A percentile compares a stretch with the other conserved stretches of the same genome.
These are phyloP conservation scores for Penicillium robsamsonii DNA, from an alignment of 495 filamentous ascomycete species.

Conservation along the genomic window DNA sequence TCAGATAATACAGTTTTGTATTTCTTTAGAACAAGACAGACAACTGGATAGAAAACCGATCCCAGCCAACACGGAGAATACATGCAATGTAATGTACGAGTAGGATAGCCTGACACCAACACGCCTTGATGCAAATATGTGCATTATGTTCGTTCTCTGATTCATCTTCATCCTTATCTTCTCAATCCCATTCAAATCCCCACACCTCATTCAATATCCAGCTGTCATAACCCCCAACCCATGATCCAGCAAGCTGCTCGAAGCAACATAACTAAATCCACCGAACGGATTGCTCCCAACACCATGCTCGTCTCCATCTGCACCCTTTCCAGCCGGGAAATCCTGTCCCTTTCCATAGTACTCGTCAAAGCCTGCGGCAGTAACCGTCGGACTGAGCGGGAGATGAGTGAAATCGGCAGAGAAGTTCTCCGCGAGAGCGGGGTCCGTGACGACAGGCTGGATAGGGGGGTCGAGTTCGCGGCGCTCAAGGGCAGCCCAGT, in stretches of 20 bases:
- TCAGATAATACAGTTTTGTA: background rate
- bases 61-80: background rate
- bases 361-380: conserved; percentile 31
- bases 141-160: background rate
- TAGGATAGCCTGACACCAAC: too few relatives aligned
- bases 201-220: conserved; percentile 23
- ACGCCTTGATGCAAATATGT: background rate
- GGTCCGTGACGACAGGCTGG: conserved; percentile 87
- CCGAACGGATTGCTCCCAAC: conserved; percentile 74
- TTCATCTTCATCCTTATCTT: background rate
- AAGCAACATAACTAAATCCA: conserved; percentile 94
- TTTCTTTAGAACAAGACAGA: background rate
- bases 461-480: conserved; percentile 85
- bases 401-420: conserved; percentile 80
- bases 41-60: background rate
- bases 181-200: background rate
- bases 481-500: conserved; percentile 79
- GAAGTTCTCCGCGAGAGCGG: conserved; percentile 95
- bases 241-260: conserved; percentile 76
- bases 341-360: conserved; percentile 34
- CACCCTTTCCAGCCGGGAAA: background rate
- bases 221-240: conserved; percentile 32
- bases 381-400: conserved; percentile 69
- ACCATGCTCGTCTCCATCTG: conserved; percentile 6
- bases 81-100: background rate